A percentile compares a stretch with the other conserved stretches of the same genome.
Conservation (phyloP, 805 yeast genomes). For the Candida alai region DNA sequence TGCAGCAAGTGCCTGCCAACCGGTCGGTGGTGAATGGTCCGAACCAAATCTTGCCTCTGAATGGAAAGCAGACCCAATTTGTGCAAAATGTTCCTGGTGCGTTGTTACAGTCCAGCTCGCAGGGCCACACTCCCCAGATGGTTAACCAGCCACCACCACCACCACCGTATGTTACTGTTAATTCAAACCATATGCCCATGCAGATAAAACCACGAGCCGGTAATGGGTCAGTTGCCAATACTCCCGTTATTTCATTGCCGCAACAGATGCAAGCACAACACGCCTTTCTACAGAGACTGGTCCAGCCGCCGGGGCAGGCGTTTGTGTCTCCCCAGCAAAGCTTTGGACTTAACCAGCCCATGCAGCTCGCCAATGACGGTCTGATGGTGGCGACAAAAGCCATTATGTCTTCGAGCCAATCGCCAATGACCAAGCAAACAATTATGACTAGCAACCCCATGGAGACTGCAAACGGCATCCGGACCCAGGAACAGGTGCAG, state of each 20-base stretch:
- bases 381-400: constrained; percentile 21
- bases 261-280: constrained; percentile 21
- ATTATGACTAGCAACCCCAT: constrained; percentile 10
- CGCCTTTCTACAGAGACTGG: background rate
- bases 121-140: constrained; percentile 30
- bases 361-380: constrained; percentile 20
- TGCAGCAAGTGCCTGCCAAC: too few species aligned
- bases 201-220: constrained; percentile 8
- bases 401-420: constrained; percentile 17
- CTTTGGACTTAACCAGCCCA: too few species aligned
- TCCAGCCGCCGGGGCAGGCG: constrained; percentile 12
- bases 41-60: too few species aligned
- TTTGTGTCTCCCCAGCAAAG: too few species aligned
- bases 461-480: constrained; percentile 8
- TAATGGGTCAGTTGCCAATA: constrained; percentile 14
- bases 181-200: constrained; percentile 12
- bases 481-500: constrained; percentile 16
- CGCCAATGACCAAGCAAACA: constrained; percentile 11
- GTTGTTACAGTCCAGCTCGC: too few species aligned
- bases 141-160: constrained; percentile 20
- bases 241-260: constrained; percentile 22
- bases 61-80: too few species aligned
- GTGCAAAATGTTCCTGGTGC: too few species aligned
- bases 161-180: too few species aligned
- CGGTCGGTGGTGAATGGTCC: too few species aligned